phyloP scores from a whole-genome alignment of 805 yeast genomes.

The Debaryomyces prosopidis region DNA sequence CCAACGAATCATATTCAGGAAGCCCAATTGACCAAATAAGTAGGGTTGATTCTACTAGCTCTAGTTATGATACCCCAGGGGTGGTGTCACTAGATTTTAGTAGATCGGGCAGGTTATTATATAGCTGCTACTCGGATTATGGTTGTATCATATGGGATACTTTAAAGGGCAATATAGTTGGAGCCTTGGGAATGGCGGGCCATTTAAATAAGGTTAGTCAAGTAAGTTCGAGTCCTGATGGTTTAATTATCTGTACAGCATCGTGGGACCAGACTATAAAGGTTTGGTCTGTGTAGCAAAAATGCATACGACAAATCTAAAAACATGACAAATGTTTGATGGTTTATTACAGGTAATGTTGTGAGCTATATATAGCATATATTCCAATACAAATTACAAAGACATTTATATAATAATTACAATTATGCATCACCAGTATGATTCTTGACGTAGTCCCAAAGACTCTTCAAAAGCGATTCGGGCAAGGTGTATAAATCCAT shows the following conservation, averaged over 20 bases:
- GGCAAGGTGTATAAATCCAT: conserved; percentile 95
- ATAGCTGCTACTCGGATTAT: conserved; percentile 72
- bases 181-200: conserved; percentile 48
- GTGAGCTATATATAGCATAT: not conserved
- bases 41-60: conserved; percentile 7
- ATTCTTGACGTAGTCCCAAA: conserved; percentile 92
- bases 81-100: conserved; percentile 74
- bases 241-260: conserved; percentile 72
- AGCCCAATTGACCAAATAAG: conserved; percentile 13
- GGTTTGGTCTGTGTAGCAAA: conserved; percentile 50
- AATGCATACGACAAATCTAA: no score
- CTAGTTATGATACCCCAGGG: conserved; percentile 60
- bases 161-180: conserved; percentile 63
- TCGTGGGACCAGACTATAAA: conserved; percentile 78
- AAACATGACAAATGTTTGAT: no score
- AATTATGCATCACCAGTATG: conserved; percentile 41
- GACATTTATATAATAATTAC: not conserved
- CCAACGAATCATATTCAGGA: not conserved
- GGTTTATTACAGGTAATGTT: no score
- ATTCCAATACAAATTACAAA: not conserved
- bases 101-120: conserved; percentile 69
- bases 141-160: conserved; percentile 81
- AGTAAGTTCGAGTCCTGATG: conserved; percentile 70
- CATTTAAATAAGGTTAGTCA: conserved; percentile 63
- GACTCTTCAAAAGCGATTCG: conserved; percentile 82